Evolutionary conservation across 768 basidiomycete genomes (phyloP), one percentile per base, ranked within the genome.

Genomic region (Lactarius sp.): DNA sequence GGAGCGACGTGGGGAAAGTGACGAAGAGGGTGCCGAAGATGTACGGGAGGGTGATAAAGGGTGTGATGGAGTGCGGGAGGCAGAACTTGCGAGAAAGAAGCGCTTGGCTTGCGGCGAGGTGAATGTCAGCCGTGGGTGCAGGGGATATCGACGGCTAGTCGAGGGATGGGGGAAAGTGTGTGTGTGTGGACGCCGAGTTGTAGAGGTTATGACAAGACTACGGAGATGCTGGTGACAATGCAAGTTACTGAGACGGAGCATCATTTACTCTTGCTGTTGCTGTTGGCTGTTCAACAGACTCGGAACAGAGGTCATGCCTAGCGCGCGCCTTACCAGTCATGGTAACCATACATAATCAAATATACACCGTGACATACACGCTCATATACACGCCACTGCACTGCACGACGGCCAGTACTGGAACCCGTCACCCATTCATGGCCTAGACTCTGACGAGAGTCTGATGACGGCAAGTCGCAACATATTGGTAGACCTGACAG

Each of bases 371-470:
- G n/a, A 44, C 22, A 61, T 61, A 34, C 9, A 46, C 2, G 27
- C n/a, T 18, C 18, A 34, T n/a, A 37, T 14, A 52, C n/a, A 52
- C 14, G 31, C n/a, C 12, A 52, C n/a, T 18, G 18, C n/a, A n/a
- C n/a, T n/a, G n/a, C 1, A 22, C 37, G 27, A 33, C 16, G 6
- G 39, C 18, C 7, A 13, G 27, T 27, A 10, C 27, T 20, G 41
- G 20, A 14, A 18, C 4, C 13, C 13, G 34, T 42, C 49, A n/a
- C 22, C 20, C 12, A 22, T 22, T 62, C 41, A 64, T 10, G 57
- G 58, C 16, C 14, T 59, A 12, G 62, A 64, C n/a, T 64, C 62
- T 31, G 58, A 64, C 31, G 58, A 64, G 52, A 64, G 59, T 20
- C 52, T 59, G 16, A 59, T 44, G 14, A 64, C 62, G 4, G 62